These are phyloP conservation scores for Ploettnerulaceae sp. DNA, from an alignment of 2,329 filamentous ascomycete genomes.

Conservation along the genomic window DNA sequence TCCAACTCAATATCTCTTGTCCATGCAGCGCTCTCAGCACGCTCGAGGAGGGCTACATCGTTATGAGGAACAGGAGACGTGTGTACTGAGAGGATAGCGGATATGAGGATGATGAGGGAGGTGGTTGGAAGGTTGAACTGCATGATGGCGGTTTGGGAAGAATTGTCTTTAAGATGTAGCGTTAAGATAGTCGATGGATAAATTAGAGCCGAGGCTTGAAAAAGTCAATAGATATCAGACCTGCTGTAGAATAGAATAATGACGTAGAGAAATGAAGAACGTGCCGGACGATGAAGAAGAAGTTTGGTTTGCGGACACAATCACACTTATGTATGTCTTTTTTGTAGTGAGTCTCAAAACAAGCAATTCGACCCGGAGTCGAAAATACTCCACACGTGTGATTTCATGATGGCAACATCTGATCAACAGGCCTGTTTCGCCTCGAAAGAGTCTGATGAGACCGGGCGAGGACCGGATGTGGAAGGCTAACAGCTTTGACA, in stretches of 20 bases:
- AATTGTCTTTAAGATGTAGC: too few species aligned
- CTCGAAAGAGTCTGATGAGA: not conserved
- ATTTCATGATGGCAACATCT: not conserved
- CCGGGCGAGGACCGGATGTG: not conserved
- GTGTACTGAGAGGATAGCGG: conserved; percentile 6
- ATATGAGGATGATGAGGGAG: conserved; percentile 6
- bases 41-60: not conserved
- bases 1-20: not conserved
- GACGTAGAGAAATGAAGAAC: not conserved
- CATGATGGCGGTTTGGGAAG: conserved; percentile 4
- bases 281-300: conserved; percentile 9
- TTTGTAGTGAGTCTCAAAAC: not conserved
- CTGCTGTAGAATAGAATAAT: not conserved
- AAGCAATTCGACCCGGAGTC: not conserved
- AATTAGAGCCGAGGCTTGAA: too few species aligned
- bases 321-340: not conserved
- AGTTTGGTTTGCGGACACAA: not conserved
- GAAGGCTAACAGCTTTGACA: not conserved
- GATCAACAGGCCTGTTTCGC: not conserved
- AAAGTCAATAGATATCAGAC: not conserved
- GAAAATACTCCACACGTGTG: not conserved
- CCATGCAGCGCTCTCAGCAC: not conserved
- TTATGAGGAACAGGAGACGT: conserved; percentile 2
- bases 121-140: conserved; percentile 5
- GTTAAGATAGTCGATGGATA: too few species aligned